Conservation (phyloP, 768 basidiomycete species). For the Boletus vinaceobasis region DNA sequence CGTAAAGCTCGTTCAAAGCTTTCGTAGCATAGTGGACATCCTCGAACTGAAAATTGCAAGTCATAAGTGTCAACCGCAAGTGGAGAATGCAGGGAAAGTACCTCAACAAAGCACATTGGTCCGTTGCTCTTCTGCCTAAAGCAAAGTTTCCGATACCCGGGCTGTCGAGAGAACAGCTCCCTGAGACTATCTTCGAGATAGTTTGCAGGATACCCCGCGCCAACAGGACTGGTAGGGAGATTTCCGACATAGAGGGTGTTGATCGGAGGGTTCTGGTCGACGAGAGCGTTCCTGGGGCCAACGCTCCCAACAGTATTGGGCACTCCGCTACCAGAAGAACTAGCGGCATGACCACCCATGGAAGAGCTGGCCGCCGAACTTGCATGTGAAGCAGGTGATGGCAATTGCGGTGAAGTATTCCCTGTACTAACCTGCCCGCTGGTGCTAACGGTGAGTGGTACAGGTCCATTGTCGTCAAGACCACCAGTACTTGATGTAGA, state of each 20-base stretch:
- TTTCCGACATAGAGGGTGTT: constrained; percentile 99
- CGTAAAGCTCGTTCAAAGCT: constrained; percentile 88
- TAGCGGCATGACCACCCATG: constrained; percentile 25
- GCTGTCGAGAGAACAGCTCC: constrained; percentile 71
- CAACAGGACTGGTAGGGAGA: constrained; percentile 75
- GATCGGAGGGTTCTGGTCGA: constrained; percentile 96
- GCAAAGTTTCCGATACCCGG: constrained; percentile 88
- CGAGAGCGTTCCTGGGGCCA: constrained; percentile 37
- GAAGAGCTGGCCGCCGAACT: constrained; percentile 45
- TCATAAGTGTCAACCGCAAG: neutral
- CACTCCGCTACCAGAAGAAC: constrained; percentile 29
- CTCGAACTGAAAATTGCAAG: constrained; percentile 62
- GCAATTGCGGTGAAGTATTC: constrained; percentile 64
- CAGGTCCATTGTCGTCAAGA: constrained; percentile 31
- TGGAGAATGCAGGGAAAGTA: constrained; percentile 30
- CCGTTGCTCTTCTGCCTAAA: constrained; percentile 97
- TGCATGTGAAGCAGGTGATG: constrained; percentile 69
- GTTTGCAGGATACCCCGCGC: constrained; percentile 69
- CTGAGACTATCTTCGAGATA: constrained; percentile 86
- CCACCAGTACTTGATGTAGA: constrained; percentile 43
- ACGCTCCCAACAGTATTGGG: constrained; percentile 20
- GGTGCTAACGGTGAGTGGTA: constrained; percentile 46
- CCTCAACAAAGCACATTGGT: constrained; percentile 99
- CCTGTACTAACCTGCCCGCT: constrained; percentile 33
- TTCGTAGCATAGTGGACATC: constrained; percentile 81